A percentile compares a stretch with the other conserved stretches of the same genome.
Evolutionary conservation across 805 yeast genomes (phyloP).

Genomic region (Scheffersomyces coipomensis): DNA sequence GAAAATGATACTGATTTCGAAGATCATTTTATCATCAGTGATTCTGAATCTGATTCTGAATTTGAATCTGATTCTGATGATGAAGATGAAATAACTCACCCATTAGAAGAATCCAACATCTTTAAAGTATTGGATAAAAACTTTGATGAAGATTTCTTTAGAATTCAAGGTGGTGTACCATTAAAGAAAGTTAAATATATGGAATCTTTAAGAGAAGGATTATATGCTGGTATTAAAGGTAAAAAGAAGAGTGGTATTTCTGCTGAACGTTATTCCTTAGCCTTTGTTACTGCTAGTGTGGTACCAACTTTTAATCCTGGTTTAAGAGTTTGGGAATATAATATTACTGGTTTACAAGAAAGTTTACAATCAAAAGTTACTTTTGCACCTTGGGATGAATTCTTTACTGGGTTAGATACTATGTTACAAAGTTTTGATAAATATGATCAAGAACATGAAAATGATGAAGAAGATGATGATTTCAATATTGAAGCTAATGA

Average conservation of each 20-base stretch:
- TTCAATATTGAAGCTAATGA: neutral
- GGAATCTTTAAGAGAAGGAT: slow-evolving; percentile 50
- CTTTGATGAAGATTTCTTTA: slow-evolving; percentile 11
- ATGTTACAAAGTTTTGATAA: slow-evolving; percentile 25
- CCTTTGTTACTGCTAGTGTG: slow-evolving; percentile 69
- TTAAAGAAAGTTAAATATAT: slow-evolving; percentile 63
- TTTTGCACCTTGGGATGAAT: slow-evolving; percentile 56
- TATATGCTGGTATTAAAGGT: slow-evolving; percentile 51
- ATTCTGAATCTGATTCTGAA: slow-evolving; percentile 12
- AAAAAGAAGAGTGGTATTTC: slow-evolving; percentile 38
- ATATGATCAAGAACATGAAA: slow-evolving; percentile 21
- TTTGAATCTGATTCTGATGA: slow-evolving; percentile 25
- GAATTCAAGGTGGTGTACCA: slow-evolving; percentile 63
- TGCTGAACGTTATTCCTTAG: slow-evolving; percentile 64
- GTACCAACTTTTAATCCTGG: slow-evolving; percentile 87
- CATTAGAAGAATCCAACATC: slow-evolving; percentile 9
- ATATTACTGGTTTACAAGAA: slow-evolving; percentile 53
- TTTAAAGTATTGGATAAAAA: slow-evolving; percentile 9
- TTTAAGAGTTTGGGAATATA: slow-evolving; percentile 83
- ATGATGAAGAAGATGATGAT: slow-evolving; percentile 9
- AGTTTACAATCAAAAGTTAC: slow-evolving; percentile 5
- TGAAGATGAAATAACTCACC: slow-evolving; percentile 15
- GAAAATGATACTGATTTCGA: neutral
- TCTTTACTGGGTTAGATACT: slow-evolving; percentile 49
- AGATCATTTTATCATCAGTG: neutral